phyloP scores from a whole-genome alignment of 2,329 filamentous ascomycete genomes.

The Apiospora saccharicola region DNA sequence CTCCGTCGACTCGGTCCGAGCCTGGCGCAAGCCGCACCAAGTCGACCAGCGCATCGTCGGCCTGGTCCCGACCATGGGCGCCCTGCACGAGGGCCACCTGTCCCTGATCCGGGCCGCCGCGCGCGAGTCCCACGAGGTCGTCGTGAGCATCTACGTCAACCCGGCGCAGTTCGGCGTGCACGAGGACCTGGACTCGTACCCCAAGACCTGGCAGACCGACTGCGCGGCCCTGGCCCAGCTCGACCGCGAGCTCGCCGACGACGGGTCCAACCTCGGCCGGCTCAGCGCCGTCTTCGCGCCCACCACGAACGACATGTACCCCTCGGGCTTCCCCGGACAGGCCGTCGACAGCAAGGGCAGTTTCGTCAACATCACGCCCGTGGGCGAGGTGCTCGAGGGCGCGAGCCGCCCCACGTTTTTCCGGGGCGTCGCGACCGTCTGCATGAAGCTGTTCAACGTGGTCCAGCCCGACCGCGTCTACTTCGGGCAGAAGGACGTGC shows the following conservation, averaged over 20 bases:
- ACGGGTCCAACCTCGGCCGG: slow-evolving; percentile 67
- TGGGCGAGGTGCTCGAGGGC: slow-evolving; percentile 84
- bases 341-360: slow-evolving; percentile 80
- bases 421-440: slow-evolving; percentile 93
- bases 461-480: slow-evolving; percentile 80
- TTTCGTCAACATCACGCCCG: slow-evolving; percentile 90
- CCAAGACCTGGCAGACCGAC: slow-evolving; percentile 87
- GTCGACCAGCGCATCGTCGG: slow-evolving; percentile 76
- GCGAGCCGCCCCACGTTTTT: slow-evolving; percentile 92
- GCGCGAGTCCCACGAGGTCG: slow-evolving; percentile 82
- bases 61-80: slow-evolving; percentile 97
- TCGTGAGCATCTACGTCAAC: slow-evolving; percentile 95
- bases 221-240: slow-evolving; percentile 70
- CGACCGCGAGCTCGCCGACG: slow-evolving; percentile 74
- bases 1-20: slow-evolving; percentile 74
- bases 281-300: slow-evolving; percentile 89
- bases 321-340: slow-evolving; percentile 76
- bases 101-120: slow-evolving; percentile 86
- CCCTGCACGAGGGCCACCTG: slow-evolving; percentile 90
- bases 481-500: slow-evolving; percentile 97
- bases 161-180: slow-evolving; percentile 92
- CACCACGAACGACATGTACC: slow-evolving; percentile 85
- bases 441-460: slow-evolving; percentile 92
- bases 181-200: slow-evolving; percentile 90
- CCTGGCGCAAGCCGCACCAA: slow-evolving; percentile 72